A percentile compares a stretch with the other conserved stretches of the same genome.
These are phyloP conservation scores for Ogataea ramenticola DNA, from an alignment of 805 yeast genomes.

Conservation along the genomic window DNA sequence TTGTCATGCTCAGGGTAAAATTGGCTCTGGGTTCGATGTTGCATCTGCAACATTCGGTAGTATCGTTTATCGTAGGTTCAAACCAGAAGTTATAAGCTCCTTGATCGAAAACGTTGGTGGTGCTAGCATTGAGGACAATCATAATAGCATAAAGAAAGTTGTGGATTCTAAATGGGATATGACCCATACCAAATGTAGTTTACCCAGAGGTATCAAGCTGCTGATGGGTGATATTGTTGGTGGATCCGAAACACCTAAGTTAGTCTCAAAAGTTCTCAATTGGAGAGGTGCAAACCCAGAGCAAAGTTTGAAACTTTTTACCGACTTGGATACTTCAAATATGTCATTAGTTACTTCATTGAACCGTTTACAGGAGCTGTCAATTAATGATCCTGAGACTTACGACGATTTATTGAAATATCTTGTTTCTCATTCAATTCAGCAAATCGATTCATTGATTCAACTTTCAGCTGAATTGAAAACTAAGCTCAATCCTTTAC, in stretches of 20 bases:
- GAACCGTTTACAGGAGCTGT: slow-evolving; percentile 28
- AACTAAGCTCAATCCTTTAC: slow-evolving; percentile 18
- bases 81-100: slow-evolving; percentile 38
- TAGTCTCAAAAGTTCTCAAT: slow-evolving; percentile 64
- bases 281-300: slow-evolving; percentile 59
- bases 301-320: slow-evolving; percentile 46
- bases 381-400: slow-evolving; percentile 20
- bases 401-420: slow-evolving; percentile 27
- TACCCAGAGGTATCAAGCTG: slow-evolving; percentile 65
- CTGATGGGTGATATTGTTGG: slow-evolving; percentile 91
- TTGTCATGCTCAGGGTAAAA: slow-evolving; percentile 88
- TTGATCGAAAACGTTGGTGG: slow-evolving; percentile 11
- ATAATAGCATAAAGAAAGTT: slow-evolving; percentile 23
- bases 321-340: slow-evolving; percentile 51
- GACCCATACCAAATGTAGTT: slow-evolving; percentile 40
- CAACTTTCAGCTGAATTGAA: slow-evolving; percentile 1
- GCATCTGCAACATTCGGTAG: slow-evolving; percentile 95
- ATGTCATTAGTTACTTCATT: slow-evolving; percentile 44
- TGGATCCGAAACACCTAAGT: slow-evolving; percentile 91
- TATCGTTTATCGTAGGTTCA: slow-evolving; percentile 71
- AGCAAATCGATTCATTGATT: slow-evolving; percentile 4
- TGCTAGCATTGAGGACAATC: slow-evolving; percentile 13
- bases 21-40: slow-evolving; percentile 96
- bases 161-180: slow-evolving; percentile 55
- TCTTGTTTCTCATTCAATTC: slow-evolving; percentile 10